phyloP scores from a whole-genome alignment of 176 grass and related monocot species.

The Aegilops umbellulata region DNA sequence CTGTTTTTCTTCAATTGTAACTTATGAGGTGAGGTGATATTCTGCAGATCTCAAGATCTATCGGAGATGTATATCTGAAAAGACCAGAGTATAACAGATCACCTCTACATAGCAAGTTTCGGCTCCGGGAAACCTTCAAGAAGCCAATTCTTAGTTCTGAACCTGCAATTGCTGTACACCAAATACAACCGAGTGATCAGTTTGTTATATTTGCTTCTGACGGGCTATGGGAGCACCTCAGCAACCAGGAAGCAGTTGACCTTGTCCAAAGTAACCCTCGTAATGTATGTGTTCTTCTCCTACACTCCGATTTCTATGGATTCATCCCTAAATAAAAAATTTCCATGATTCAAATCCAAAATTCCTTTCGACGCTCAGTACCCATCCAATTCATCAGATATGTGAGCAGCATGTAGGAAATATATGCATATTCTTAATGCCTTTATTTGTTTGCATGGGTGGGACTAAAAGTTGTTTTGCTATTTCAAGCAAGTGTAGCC shows the following conservation, averaged over 20 bases:
- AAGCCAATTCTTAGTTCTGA: conserved; percentile 80
- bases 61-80: conserved; percentile 87
- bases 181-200: conserved; percentile 60
- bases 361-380: neutral
- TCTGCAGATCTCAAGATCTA: conserved; percentile 85
- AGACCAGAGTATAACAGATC: conserved; percentile 75
- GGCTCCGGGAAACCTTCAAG: conserved; percentile 65
- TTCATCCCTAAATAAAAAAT: neutral
- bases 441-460: neutral
- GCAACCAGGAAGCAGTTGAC: conserved; percentile 84
- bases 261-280: conserved; percentile 68
- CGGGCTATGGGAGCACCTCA: conserved; percentile 89
- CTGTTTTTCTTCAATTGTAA: neutral
- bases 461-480: neutral
- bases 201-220: conserved; percentile 98
- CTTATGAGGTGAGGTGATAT: conserved; percentile 19
- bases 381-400: neutral
- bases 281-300: conserved; percentile 63
- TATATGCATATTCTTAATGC: neutral
- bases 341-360: neutral
- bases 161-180: conserved; percentile 66
- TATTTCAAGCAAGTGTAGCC: neutral
- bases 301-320: neutral
- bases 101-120: conserved; percentile 74
- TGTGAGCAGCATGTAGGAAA: neutral